Base-by-base conservation (phyloP, 257 asterid genomes). In the Eustoma russellianum region DNA sequence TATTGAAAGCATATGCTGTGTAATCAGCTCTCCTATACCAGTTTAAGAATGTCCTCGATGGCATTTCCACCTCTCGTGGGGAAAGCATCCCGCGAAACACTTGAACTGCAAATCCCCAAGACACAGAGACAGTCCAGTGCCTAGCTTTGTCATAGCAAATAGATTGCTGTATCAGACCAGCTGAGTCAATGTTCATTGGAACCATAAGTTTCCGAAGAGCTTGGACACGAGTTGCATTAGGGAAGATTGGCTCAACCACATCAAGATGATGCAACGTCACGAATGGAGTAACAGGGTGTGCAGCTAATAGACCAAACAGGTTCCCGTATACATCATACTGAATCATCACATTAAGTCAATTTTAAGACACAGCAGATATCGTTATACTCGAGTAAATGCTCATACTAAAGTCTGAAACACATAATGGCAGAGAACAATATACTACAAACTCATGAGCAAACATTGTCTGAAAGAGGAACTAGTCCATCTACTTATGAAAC, bases 31-130 rank as follows among this genome's bases (percentile, higher is more conserved):
- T 67, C 53, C 56, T 71, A 33, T 86, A 81, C 96, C 96, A 86
- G 61, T 83, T 86, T 63, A 83, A 69, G 84, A 86, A 86, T 2
- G 96, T 86, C 62, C 96, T 73, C 0, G 94, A 73, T 0, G 96
- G 91, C 94, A 77, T 83, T 70, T 86, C 94, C 2, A 86, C 58
- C 65, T 86, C 94, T 0, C 96, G 80, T 7, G 95, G 86, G 0
- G 88, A 80, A 69, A 86, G 46, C 17, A 81, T 60, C 10, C 95
- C 94, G 5, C 95, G 86, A 28, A 81, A 75, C 65, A 86, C 68
- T 61, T 81, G 94, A 54, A 86, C 76, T 0, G 92, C 86, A 19
- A 70, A 86, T 5, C 96, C 96, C 96, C 96, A 86, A 0, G 96
- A 86, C 0, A 86, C 86, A 0, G 96, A 86, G 13, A 86, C 47